Evolutionary conservation across 352 stramenopile genomes (phyloP), one percentile per base, ranked within the genome.

Genomic region (Phytophthora citrophthora): DNA sequence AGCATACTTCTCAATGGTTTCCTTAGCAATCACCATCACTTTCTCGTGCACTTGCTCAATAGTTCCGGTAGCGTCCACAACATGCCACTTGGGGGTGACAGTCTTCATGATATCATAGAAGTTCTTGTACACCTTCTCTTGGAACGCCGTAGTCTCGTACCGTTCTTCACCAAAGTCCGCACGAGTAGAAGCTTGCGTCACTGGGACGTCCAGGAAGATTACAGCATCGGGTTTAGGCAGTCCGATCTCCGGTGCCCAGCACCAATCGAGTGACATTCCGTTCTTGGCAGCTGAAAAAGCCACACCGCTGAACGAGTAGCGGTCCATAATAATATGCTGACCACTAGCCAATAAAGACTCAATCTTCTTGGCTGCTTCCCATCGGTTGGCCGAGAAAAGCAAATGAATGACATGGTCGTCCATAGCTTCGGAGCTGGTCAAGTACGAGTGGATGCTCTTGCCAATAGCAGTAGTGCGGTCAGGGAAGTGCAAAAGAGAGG

Each of bases 331-430:
- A 26, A 99, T 77, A 27, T 97, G 96, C 34, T 86, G 91, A 27
- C 97, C 97, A 52, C 76, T 81, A 6, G 54, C 46, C 5, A 97
- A 68, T 38, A 94, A 70, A 2, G 76, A 55, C 51, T 91, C 77
- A 34, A 96, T 90, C 52, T 83, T 84, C 26, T 48, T 50, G 8
- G 86, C 88, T n/a, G 91, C 88, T 73, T 99, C 98, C 98, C 98
- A 99, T 47, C 98, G 95, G 82, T 99, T 99, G 16, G 98, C 97
- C 34, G 95, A 98, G 83, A 99, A 99, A 24, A 99, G 83, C 39
- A 99, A 80, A 79, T 99, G 98, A 56, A 99, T 97, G 23, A 90
- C 95, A 45, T 90, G 90, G 87, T 99, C 98, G 74, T 99, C 96
- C 78, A 99, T 91, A 43, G 84, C 31, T 3, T 73, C 88, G 39